phyloP scores from a whole-genome alignment of 192 early-diverging fungal genomes.

The Entrophospora sp. region DNA sequence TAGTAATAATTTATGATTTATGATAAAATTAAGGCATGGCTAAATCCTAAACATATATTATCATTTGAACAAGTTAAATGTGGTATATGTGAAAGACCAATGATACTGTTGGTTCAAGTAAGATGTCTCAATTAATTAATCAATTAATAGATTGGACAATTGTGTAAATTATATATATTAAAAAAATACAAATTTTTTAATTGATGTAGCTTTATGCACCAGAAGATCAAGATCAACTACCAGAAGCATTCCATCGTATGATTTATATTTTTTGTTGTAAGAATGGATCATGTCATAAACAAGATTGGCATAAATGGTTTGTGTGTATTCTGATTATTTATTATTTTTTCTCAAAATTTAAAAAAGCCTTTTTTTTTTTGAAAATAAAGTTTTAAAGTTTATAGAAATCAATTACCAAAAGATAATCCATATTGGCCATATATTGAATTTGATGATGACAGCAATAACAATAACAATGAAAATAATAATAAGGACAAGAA shows the following conservation, averaged over 20 bases:
- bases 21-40: conserved; percentile 51
- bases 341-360: not conserved
- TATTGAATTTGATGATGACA: no score
- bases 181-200: not conserved
- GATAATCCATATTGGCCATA: conserved; percentile 58
- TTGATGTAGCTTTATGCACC: conserved; percentile 93
- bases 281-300: conserved; percentile 70
- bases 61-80: conserved; percentile 53
- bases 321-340: not conserved
- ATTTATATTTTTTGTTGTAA: conserved; percentile 92
- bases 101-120: conserved; percentile 78
- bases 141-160: not conserved
- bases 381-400: conserved; percentile 85
- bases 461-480: no score
- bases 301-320: conserved; percentile 44
- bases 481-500: conserved; percentile 27
- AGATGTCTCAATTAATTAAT: not conserved
- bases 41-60: conserved; percentile 64
- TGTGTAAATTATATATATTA: not conserved
- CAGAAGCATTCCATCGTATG: conserved; percentile 81
- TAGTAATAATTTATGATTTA: not conserved
- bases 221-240: conserved; percentile 77
- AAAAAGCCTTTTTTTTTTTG: no score
- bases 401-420: conserved; percentile 70
- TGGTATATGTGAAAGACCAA: conserved; percentile 61